A percentile compares a stretch with the other conserved stretches of the same genome.
Evolutionary conservation across 805 yeast species (phyloP).

Genomic region (Saccharomyces mikatae): DNA sequence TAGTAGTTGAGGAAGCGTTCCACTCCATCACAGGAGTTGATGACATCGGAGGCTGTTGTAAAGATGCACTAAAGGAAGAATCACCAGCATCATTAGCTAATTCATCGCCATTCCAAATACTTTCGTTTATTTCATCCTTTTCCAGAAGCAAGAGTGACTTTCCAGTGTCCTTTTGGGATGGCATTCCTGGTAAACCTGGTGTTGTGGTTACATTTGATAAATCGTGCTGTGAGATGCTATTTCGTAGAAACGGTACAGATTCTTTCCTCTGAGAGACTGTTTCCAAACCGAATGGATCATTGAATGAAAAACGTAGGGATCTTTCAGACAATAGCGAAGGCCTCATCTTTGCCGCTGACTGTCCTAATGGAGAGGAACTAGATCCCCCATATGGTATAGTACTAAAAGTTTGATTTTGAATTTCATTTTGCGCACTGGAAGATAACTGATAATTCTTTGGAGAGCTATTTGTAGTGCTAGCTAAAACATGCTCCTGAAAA

Average conservation of each 20-base stretch:
- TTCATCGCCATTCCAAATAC: slow-evolving; percentile 30
- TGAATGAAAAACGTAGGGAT: slow-evolving; percentile 39
- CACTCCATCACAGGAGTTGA: slow-evolving; percentile 28
- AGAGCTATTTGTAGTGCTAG: neutral
- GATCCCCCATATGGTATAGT: neutral
- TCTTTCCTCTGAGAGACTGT: slow-evolving; percentile 3
- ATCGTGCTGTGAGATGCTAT: slow-evolving; percentile 5
- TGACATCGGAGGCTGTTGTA: slow-evolving; percentile 15
- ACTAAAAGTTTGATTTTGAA: neutral
- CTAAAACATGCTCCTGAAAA: neutral
- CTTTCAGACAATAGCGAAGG: slow-evolving; percentile 31
- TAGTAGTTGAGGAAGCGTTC: slow-evolving; percentile 11
- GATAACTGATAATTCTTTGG: slow-evolving; percentile 1
- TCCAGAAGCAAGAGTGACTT: slow-evolving; percentile 38
- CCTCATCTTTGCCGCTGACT: neutral
- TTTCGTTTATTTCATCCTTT: slow-evolving; percentile 30
- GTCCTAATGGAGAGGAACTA: neutral
- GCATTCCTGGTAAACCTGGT: slow-evolving; percentile 6
- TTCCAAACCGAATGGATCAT: slow-evolving; percentile 43
- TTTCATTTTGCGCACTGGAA: neutral
- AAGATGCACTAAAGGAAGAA: slow-evolving; percentile 17
- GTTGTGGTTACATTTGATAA: slow-evolving; percentile 5
- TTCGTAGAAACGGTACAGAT: neutral
- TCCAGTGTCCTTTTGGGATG: slow-evolving; percentile 28
- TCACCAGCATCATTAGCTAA: slow-evolving; percentile 25